Evolutionary conservation across 495 filamentous ascomycete genomes (phyloP), one percentile per base, ranked within the genome.

Genomic region (Astrothelium subdiscretum): DNA sequence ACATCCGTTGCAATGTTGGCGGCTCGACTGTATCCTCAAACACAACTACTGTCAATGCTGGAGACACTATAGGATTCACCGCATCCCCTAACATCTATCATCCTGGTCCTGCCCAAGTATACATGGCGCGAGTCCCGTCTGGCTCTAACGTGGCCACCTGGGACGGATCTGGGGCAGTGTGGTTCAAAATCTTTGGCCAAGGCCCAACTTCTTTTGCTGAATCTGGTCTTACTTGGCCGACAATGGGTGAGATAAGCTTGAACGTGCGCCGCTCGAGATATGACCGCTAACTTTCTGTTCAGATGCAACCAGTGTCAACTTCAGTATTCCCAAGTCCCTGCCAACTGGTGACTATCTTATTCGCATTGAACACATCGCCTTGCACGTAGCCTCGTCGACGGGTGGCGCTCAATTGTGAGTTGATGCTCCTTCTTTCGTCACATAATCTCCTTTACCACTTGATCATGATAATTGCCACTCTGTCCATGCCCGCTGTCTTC

Each of bases 141-240:
- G 42, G 42, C 42, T 10, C 42, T 48, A n/a, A 48, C 18, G 42
- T 48, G 4, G 42, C 42, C 20, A 48, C 42, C 5, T 48, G 42
- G 42, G 42, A 48, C 18, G 42, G 42, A 8, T 8, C 5, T 20
- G 42, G 42, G 20, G 42, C 6, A 18, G 42, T 48, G 3, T 48
- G 42, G 42, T 48, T 48, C 42, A 48, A 48, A n/a, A 48, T 48
- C 42, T 48, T 48, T n/a, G 42, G 42, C 42, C 42, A 48, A n/a
- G 42, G 42, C 20, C 42, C 42, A 10, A 10, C 8, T 3, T 48
- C 42, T 3, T 48, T 48, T 48, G 42, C 42, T 8, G 5, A 10
- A 10, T 48, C 42, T n/a, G 42, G 42, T n/a, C 18, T 48, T 10
- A 48, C 42, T 48, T 48, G 42, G 42, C 42, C 42, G 20, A 11